A percentile compares a stretch with the other conserved stretches of the same genome.
Conservation (phyloP, 805 yeast species). For the Blastobotrys parvus region DNA sequence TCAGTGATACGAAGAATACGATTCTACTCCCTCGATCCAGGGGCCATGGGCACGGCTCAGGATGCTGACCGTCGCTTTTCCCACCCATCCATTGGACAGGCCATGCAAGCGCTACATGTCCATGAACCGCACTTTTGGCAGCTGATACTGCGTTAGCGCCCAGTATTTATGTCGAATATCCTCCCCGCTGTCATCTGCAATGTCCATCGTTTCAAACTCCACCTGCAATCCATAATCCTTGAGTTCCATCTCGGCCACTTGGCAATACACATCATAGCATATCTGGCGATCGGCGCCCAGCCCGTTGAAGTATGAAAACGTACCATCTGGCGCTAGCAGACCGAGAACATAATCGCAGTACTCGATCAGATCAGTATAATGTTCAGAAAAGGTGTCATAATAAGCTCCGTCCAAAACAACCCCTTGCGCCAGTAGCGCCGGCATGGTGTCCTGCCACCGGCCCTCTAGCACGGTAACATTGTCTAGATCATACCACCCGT, state of each 20-base stretch:
- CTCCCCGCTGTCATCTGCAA: constrained; percentile 29
- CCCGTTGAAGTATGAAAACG: constrained; percentile 88
- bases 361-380: constrained; percentile 80
- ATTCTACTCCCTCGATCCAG: no score
- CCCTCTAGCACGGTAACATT: constrained; percentile 74
- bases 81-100: no score
- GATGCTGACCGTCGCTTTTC: no score
- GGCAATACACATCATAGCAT: constrained; percentile 76
- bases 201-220: constrained; percentile 34
- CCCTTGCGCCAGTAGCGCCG: constrained; percentile 52
- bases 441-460: constrained; percentile 84
- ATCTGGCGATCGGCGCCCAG: constrained; percentile 71
- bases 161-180: constrained; percentile 29
- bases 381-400: constrained; percentile 91
- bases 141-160: constrained; percentile 24
- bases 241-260: constrained; percentile 72
- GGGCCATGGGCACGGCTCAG: no score
- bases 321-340: constrained; percentile 69
- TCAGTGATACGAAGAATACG: no score
- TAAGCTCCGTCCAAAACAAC: constrained; percentile 85
- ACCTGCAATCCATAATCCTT: constrained; percentile 68
- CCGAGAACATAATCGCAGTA: constrained; percentile 78
- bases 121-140: constrained; percentile 22
- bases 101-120: constrained; percentile 2
- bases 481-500: constrained; percentile 76